These are phyloP conservation scores for Lyophyllum shimeji DNA, from an alignment of 768 basidiomycete genomes.

Conservation along the genomic window DNA sequence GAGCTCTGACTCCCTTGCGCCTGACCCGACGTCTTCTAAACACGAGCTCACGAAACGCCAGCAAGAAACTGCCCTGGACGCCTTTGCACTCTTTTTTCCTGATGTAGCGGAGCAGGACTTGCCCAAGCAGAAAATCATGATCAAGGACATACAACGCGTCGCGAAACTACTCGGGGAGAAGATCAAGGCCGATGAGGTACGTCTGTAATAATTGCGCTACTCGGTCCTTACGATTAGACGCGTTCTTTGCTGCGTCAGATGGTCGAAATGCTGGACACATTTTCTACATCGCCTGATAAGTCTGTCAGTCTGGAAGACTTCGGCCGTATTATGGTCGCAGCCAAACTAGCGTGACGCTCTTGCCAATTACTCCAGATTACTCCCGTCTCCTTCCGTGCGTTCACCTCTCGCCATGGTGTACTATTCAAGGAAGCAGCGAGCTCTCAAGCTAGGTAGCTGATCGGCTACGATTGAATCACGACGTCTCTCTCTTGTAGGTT, in stretches of 20 bases:
- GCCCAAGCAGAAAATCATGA: conserved; percentile 52
- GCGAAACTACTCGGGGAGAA: conserved; percentile 68
- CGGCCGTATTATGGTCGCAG: conserved; percentile 68
- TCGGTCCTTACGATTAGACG: not conserved
- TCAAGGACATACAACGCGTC: conserved; percentile 64
- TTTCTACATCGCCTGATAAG: conserved; percentile 69
- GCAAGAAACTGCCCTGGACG: conserved; percentile 48
- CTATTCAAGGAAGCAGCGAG: too few relatives aligned
- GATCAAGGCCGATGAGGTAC: conserved; percentile 72
- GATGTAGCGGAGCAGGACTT: conserved; percentile 45
- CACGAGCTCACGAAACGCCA: conserved; percentile 50
- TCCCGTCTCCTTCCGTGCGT: too few relatives aligned
- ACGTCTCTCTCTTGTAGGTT: too few relatives aligned
- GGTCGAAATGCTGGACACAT: conserved; percentile 76
- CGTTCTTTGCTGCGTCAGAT: conserved; percentile 42
- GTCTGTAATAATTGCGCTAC: conserved; percentile 15
- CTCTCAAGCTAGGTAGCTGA: too few relatives aligned
- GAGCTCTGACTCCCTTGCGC: conserved; percentile 9
- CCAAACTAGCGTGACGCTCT: conserved; percentile 40
- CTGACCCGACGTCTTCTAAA: conserved; percentile 2
- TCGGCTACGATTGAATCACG: too few relatives aligned
- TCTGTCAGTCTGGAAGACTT: conserved; percentile 71
- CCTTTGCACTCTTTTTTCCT: conserved; percentile 79
- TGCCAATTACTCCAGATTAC: not conserved
- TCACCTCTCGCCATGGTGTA: too few relatives aligned